Evolutionary conservation across 2,329 filamentous ascomycete species (phyloP).

Genomic region (Pseudocercospora vitis): DNA sequence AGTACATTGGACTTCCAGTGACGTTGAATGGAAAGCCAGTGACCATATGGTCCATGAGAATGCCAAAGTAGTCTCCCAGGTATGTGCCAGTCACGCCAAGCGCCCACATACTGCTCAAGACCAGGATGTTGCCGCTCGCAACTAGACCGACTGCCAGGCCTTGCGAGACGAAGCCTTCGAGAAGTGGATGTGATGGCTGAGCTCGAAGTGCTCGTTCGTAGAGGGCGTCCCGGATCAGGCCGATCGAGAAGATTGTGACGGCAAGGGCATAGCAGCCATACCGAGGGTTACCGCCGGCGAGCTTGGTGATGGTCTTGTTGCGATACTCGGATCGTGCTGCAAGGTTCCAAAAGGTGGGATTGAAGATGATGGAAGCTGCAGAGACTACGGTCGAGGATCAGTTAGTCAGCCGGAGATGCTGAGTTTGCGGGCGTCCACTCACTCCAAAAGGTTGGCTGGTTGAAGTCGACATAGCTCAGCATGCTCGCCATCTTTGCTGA

Average conservation of each 20-base stretch:
- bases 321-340: slow-evolving; percentile 87
- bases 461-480: slow-evolving; percentile 42
- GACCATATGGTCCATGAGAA: slow-evolving; percentile 92
- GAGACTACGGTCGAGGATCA: slow-evolving; percentile 23
- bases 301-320: slow-evolving; percentile 81
- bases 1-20: slow-evolving; percentile 91
- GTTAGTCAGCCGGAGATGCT: not conserved
- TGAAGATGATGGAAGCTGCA: slow-evolving; percentile 76
- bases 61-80: slow-evolving; percentile 97
- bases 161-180: slow-evolving; percentile 61
- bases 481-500: slow-evolving; percentile 39
- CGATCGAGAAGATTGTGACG: slow-evolving; percentile 83
- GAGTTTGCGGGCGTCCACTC: slow-evolving; percentile 24
- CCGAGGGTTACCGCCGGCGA: slow-evolving; percentile 75
- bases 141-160: slow-evolving; percentile 71
- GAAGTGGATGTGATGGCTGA: slow-evolving; percentile 72
- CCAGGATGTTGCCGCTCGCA: slow-evolving; percentile 74
- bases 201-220: slow-evolving; percentile 81
- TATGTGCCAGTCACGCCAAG: slow-evolving; percentile 95
- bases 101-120: slow-evolving; percentile 84
- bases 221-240: slow-evolving; percentile 74
- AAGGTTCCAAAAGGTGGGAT: slow-evolving; percentile 98
- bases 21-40: slow-evolving; percentile 96
- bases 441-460: slow-evolving; percentile 51
- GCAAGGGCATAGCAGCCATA: slow-evolving; percentile 88